Evolutionary conservation across 2,329 filamentous ascomycete species (phyloP), one percentile per base, ranked within the genome.

Genomic region (Ophidiomyces ophidiicola): DNA sequence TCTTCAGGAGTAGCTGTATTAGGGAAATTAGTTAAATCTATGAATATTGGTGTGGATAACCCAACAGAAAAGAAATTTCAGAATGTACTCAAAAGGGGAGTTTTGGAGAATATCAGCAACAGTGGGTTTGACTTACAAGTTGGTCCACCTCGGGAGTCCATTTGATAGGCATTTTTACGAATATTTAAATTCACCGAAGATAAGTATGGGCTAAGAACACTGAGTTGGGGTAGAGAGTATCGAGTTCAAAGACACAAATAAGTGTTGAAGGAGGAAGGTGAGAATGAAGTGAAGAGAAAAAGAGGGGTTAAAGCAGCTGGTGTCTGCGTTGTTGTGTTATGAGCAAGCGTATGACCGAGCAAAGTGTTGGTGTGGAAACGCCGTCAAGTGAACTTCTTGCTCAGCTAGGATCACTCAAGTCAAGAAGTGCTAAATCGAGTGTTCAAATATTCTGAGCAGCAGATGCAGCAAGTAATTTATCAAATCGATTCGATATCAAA

Each of bases 91-190:
- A 14, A 6, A 32, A n/a, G 29, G 15, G 6, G 15, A 32, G 14
- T 14, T 14, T 7, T 32, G 7, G 14, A 32, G 15, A 34, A 32
- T 20, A 26, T 20, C n/a, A 36, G n/a, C 12, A 20, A 15, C 6
- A 31, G 32, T 23, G 19, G 28, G 21, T 8, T 32, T 14, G 11
- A 35, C 50, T 36, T 50, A 59, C 59, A 6, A 59, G 49, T 38
- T 61, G 58, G 29, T 62, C 58, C 10, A 51, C 55, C 8, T 60
- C 56, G 0, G 57, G 44, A 15, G 53, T 57, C 59, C 60, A 62
- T 19, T 50, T 54, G 18, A 62, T 46, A 12, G 58, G 57, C 58
- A 62, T 62, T 30, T 45, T 53, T 41, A 35, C 26, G 32, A 35
- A 5, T 14, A 14, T 32, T 11, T n/a, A 3, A 32, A 14, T 10